Evolutionary conservation across 2,329 filamentous ascomycete species (phyloP).

Genomic region (Neophaeococcomyces aloes): DNA sequence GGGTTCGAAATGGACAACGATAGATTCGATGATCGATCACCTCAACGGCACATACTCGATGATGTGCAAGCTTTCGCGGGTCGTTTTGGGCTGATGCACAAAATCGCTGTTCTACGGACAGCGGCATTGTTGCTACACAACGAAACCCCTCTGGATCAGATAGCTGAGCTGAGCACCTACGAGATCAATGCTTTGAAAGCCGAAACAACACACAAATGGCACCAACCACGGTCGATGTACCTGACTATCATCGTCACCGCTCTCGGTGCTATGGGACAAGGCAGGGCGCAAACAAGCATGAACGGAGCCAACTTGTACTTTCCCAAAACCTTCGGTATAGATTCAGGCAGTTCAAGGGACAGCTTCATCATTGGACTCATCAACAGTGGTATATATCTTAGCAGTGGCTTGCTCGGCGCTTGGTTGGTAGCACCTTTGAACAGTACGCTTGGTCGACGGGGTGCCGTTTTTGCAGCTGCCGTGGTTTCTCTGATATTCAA

Average conservation of each 20-base stretch:
- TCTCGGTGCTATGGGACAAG: constrained; percentile 43
- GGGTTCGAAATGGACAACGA: neutral
- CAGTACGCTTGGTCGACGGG: constrained; percentile 58
- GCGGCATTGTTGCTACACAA: constrained; percentile 12
- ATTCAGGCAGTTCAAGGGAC: constrained; percentile 34
- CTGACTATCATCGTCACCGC: constrained; percentile 43
- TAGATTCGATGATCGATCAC: neutral
- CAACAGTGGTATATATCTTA: constrained; percentile 49
- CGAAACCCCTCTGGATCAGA: constrained; percentile 3
- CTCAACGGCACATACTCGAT: neutral
- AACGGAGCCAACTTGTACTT: constrained; percentile 46
- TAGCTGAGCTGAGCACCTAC: constrained; percentile 28
- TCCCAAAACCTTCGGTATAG: constrained; percentile 37
- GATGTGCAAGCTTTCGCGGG: constrained; percentile 11
- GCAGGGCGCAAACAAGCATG: constrained; percentile 43
- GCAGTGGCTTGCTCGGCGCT: constrained; percentile 44
- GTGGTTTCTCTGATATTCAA: constrained; percentile 42
- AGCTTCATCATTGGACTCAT: constrained; percentile 54
- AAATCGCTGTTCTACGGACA: constrained; percentile 11
- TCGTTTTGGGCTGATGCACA: constrained; percentile 4
- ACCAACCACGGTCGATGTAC: constrained; percentile 39
- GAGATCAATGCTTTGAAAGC: constrained; percentile 34
- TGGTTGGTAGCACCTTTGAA: constrained; percentile 64
- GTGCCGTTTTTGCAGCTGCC: constrained; percentile 52
- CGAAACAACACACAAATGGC: constrained; percentile 40